These are phyloP conservation scores for Trametes polyzona DNA, from an alignment of 1,284 basidiomycete genomes.

Conservation along the genomic window DNA sequence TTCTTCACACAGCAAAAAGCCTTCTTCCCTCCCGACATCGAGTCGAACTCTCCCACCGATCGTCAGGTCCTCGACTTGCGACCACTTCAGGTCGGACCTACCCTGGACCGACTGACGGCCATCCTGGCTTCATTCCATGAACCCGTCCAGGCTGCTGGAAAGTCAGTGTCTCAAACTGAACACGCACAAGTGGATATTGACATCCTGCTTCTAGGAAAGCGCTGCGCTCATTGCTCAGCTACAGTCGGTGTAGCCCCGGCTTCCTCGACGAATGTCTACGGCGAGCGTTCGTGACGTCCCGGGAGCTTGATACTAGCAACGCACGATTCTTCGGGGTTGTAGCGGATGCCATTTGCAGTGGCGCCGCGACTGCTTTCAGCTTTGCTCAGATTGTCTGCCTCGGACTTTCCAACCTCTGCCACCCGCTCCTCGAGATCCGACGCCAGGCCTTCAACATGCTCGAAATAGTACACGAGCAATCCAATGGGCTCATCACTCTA, in stretches of 20 bases:
- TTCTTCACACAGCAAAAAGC: slow-evolving; percentile 65
- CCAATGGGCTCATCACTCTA: slow-evolving; percentile 63
- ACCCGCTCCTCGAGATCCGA: slow-evolving; percentile 70
- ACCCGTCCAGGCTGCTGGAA: slow-evolving; percentile 57
- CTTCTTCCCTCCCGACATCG: slow-evolving; percentile 65
- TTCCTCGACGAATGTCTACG: slow-evolving; percentile 75
- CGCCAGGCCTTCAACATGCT: slow-evolving; percentile 81
- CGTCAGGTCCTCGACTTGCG: slow-evolving; percentile 48
- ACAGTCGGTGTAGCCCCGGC: slow-evolving; percentile 61
- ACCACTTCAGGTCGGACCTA: slow-evolving; percentile 53
- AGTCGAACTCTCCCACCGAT: slow-evolving; percentile 66
- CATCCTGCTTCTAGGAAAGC: slow-evolving; percentile 64
- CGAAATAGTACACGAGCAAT: slow-evolving; percentile 73
- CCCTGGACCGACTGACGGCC: slow-evolving; percentile 68
- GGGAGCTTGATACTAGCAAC: slow-evolving; percentile 57
- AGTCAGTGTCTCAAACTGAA: slow-evolving; percentile 48
- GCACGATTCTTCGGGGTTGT: slow-evolving; percentile 82
- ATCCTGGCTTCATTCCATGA: slow-evolving; percentile 65
- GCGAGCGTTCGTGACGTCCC: slow-evolving; percentile 69
- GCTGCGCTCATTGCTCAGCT: slow-evolving; percentile 70
- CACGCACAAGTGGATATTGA: no score
- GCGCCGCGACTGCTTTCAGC: slow-evolving; percentile 62
- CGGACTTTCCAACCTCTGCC: slow-evolving; percentile 85
- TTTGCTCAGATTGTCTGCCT: slow-evolving; percentile 83
- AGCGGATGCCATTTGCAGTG: slow-evolving; percentile 70